Evolutionary conservation across 352 stramenopile species (phyloP).

Genomic region (Pythium sukuiense): DNA sequence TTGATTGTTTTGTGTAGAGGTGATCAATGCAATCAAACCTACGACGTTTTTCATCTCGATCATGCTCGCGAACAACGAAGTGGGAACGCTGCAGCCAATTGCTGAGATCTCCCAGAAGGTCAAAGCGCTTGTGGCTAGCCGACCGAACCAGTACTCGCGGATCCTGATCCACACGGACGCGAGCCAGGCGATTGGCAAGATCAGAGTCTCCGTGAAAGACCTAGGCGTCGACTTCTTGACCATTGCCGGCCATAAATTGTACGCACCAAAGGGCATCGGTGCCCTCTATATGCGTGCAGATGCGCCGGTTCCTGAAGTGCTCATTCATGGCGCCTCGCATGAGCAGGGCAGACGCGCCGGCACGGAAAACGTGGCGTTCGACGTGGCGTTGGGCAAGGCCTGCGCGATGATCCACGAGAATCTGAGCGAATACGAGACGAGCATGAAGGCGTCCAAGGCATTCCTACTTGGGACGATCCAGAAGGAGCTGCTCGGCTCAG

Average conservation of each 20-base stretch:
- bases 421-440: slow-evolving; percentile 66
- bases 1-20: slow-evolving; percentile 37
- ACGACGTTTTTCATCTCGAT: slow-evolving; percentile 94
- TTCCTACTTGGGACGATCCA: slow-evolving; percentile 56
- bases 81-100: slow-evolving; percentile 95
- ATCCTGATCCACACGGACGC: slow-evolving; percentile 97
- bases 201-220: slow-evolving; percentile 79
- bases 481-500: slow-evolving; percentile 38
- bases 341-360: slow-evolving; percentile 92
- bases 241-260: slow-evolving; percentile 97
- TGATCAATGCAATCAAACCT: slow-evolving; percentile 76
- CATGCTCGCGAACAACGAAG: slow-evolving; percentile 99
- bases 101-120: slow-evolving; percentile 67
- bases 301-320: slow-evolving; percentile 44
- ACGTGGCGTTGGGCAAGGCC: slow-evolving; percentile 92
- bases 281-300: slow-evolving; percentile 70
- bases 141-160: slow-evolving; percentile 11
- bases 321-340: slow-evolving; percentile 92
- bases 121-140: slow-evolving; percentile 20
- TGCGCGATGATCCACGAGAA: slow-evolving; percentile 63
- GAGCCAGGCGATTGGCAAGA: slow-evolving; percentile 95
- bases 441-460: slow-evolving; percentile 67
- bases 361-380: slow-evolving; percentile 96
- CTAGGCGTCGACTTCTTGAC: slow-evolving; percentile 94
- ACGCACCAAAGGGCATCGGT: slow-evolving; percentile 93